These are phyloP conservation scores for Protomyces macrosporus DNA, from an alignment of 1,139 yeast genomes.

Conservation along the genomic window DNA sequence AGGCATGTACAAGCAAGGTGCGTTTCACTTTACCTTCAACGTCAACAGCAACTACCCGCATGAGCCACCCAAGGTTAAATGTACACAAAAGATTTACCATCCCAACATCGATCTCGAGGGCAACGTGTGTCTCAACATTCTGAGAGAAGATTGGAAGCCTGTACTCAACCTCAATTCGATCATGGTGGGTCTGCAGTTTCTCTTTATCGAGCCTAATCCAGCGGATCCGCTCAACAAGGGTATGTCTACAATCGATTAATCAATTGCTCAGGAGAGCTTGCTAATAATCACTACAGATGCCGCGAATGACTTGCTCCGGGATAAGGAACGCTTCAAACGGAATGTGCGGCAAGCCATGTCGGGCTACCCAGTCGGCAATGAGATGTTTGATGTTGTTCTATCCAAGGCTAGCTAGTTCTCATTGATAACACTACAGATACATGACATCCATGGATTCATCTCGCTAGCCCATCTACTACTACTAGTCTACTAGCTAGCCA, in stretches of 20 bases:
- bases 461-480: background rate
- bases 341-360: slow-evolving; percentile 63
- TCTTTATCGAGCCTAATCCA: slow-evolving; percentile 86
- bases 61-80: slow-evolving; percentile 68
- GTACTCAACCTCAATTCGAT: slow-evolving; percentile 77
- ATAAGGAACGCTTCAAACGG: slow-evolving; percentile 51
- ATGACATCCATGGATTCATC: background rate
- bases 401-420: background rate
- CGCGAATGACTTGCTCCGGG: slow-evolving; percentile 64
- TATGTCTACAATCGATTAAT: background rate
- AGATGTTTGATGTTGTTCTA: slow-evolving; percentile 48
- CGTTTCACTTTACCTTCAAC: slow-evolving; percentile 58
- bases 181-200: slow-evolving; percentile 75
- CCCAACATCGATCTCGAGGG: slow-evolving; percentile 91
- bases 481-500: background rate
- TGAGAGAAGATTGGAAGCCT: slow-evolving; percentile 96
- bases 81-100: slow-evolving; percentile 59
- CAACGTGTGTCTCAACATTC: slow-evolving; percentile 81
- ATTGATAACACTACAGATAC: background rate
- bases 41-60: slow-evolving; percentile 77
- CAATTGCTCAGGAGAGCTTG: background rate
- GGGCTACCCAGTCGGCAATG: slow-evolving; percentile 61
- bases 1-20: slow-evolving; percentile 64
- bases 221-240: slow-evolving; percentile 83
- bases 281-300: slow-evolving; percentile 46